A percentile compares a stretch with the other conserved stretches of the same genome.
Conservation (phyloP, 192 early-diverging fungal genomes). For the Coemansia sp. region DNA sequence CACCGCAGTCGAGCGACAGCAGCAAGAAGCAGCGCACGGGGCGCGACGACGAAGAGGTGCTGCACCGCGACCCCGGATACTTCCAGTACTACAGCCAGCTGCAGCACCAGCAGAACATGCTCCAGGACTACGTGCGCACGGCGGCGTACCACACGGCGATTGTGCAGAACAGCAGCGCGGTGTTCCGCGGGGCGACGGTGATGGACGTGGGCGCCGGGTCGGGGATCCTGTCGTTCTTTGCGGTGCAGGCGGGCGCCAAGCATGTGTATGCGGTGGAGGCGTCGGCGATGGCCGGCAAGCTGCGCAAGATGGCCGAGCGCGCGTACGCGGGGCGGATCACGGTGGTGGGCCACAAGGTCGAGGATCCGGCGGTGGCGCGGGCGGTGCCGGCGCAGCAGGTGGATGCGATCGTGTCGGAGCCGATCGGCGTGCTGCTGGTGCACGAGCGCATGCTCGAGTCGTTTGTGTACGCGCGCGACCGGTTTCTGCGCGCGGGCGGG, state of each 20-base stretch:
- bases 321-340: conserved; percentile 67
- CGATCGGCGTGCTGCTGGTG: conserved; percentile 93
- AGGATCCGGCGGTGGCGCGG: conserved; percentile 60
- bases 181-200: conserved; percentile 77
- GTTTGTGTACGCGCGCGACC: conserved; percentile 59
- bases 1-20: background rate
- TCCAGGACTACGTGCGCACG: conserved; percentile 93
- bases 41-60: conserved; percentile 45
- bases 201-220: conserved; percentile 95
- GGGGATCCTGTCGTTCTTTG: conserved; percentile 94
- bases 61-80: conserved; percentile 44
- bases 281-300: conserved; percentile 89
- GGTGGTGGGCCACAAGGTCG: conserved; percentile 85
- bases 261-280: conserved; percentile 97
- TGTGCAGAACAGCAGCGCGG: conserved; percentile 63
- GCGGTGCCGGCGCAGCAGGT: conserved; percentile 68
- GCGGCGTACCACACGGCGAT: conserved; percentile 92
- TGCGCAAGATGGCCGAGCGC: conserved; percentile 67
- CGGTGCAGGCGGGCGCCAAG: conserved; percentile 87
- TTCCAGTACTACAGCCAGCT: conserved; percentile 53
- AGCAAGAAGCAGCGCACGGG: conserved; percentile 3
- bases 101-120: conserved; percentile 84
- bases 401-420: conserved; percentile 94
- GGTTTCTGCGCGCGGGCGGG: conserved; percentile 89
- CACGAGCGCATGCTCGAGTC: conserved; percentile 90